phyloP scores from a whole-genome alignment of 352 stramenopile genomes.

The Phytophthora litchii region DNA sequence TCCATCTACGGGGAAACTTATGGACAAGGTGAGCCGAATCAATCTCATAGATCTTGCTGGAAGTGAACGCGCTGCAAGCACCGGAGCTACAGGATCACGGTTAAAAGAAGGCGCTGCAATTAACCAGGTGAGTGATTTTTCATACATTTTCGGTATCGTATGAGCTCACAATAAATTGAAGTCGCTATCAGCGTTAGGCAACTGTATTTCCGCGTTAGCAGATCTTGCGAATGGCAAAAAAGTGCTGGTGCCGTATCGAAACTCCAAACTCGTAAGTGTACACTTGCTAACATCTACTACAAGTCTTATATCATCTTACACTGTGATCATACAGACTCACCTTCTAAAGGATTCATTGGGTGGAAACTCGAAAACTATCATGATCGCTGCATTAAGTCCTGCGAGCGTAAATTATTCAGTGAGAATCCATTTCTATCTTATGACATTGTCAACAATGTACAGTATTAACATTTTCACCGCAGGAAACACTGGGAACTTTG shows the following conservation, averaged over 20 bases:
- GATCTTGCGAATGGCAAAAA: constrained; percentile 89
- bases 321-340: constrained; percentile 58
- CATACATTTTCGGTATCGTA: not conserved
- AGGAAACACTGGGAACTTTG: constrained; percentile 92
- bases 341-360: constrained; percentile 87
- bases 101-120: constrained; percentile 95
- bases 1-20: constrained; percentile 67
- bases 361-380: constrained; percentile 91
- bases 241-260: constrained; percentile 89
- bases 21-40: constrained; percentile 87
- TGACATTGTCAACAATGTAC: not conserved
- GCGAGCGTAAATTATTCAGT: constrained; percentile 89
- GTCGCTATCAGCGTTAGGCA: constrained; percentile 90
- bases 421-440: not conserved
- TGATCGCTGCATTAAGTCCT: constrained; percentile 90
- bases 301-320: not conserved
- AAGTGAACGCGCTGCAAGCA: constrained; percentile 90
- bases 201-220: constrained; percentile 92
- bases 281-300: not conserved
- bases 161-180: constrained; percentile 26
- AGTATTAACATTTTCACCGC: constrained; percentile 11
- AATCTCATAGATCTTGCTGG: constrained; percentile 94
- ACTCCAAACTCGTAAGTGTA: constrained; percentile 88
- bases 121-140: constrained; percentile 67
- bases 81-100: constrained; percentile 82